Conservation (phyloP, 2,329 filamentous ascomycete species). For the Ascochyta rabiei region DNA sequence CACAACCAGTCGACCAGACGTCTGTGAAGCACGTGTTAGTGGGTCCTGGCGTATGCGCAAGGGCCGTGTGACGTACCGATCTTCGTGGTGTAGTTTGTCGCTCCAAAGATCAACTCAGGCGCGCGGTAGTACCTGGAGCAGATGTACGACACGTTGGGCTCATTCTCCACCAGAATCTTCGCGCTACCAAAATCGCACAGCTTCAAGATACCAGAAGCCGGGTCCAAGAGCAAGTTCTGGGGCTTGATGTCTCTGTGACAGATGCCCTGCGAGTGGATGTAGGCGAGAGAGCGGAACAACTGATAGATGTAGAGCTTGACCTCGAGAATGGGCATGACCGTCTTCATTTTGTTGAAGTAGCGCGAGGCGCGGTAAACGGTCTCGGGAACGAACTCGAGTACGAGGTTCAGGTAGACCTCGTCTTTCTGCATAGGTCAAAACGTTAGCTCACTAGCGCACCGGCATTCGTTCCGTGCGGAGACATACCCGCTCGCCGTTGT, state of each 20-base stretch:
- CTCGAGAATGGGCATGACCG: slow-evolving; percentile 97
- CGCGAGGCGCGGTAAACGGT: slow-evolving; percentile 97
- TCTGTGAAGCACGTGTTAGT: slow-evolving; percentile 62
- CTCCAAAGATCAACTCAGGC: slow-evolving; percentile 96
- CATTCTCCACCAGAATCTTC: slow-evolving; percentile 97
- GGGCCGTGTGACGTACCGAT: slow-evolving; percentile 73
- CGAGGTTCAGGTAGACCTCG: slow-evolving; percentile 97
- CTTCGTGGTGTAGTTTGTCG: slow-evolving; percentile 99
- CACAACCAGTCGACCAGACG: slow-evolving; percentile 98
- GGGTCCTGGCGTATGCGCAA: slow-evolving; percentile 6
- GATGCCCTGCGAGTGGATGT: slow-evolving; percentile 99
- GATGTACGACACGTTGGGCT: slow-evolving; percentile 99
- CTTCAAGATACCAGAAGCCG: slow-evolving; percentile 88
- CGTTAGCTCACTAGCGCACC: slow-evolving; percentile 37
- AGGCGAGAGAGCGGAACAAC: slow-evolving; percentile 95
- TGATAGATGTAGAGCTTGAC: slow-evolving; percentile 99
- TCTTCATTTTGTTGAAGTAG: slow-evolving; percentile 99
- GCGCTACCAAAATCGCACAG: slow-evolving; percentile 98
- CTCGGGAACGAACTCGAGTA: slow-evolving; percentile 97
- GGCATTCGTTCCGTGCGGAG: slow-evolving; percentile 16
- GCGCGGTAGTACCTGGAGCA: slow-evolving; percentile 99
- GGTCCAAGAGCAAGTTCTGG: slow-evolving; percentile 94
- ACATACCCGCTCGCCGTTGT: slow-evolving; percentile 93
- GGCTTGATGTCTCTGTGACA: slow-evolving; percentile 99
- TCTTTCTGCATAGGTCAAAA: slow-evolving; percentile 64